phyloP scores from a whole-genome alignment of 176 grass and related monocot genomes.

The Eragrostis curvula region DNA sequence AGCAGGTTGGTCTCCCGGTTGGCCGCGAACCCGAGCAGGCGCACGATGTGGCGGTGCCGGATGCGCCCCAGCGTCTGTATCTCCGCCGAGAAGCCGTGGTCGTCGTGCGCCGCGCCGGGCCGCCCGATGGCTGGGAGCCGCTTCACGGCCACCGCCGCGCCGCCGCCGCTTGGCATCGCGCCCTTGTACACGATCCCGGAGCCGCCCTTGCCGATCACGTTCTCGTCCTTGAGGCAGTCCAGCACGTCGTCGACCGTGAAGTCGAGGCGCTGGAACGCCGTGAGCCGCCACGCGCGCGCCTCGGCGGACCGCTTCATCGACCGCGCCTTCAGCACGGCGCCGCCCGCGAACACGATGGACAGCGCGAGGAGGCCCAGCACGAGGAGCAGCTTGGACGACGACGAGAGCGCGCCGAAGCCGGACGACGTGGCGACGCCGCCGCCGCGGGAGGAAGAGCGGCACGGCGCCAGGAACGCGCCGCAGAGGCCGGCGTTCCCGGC shows the following conservation, averaged over 20 bases:
- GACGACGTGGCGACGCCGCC: conserved; percentile 37
- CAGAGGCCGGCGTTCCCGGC: conserved; percentile 73
- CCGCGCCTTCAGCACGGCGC: conserved; percentile 81
- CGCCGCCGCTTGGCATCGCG: conserved; percentile 57
- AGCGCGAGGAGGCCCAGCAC: conserved; percentile 71
- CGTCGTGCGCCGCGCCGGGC: conserved; percentile 61
- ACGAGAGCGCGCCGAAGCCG: conserved; percentile 46
- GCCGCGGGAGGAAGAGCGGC: conserved; percentile 47
- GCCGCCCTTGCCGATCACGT: conserved; percentile 92
- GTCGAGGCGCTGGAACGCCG: conserved; percentile 88
- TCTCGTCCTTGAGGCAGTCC: conserved; percentile 85
- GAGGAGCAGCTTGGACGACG: conserved; percentile 72
- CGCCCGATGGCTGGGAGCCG: conserved; percentile 72
- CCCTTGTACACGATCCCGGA: conserved; percentile 92
- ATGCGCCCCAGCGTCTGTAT: conserved; percentile 91
- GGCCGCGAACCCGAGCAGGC: conserved; percentile 78
- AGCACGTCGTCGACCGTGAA: conserved; percentile 87
- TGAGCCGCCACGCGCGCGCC: conserved; percentile 77
- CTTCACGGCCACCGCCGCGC: conserved; percentile 78
- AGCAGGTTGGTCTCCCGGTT: conserved; percentile 84
- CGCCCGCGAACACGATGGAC: conserved; percentile 78
- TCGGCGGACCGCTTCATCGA: conserved; percentile 64
- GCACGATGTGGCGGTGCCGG: conserved; percentile 92
- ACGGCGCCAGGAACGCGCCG: conserved; percentile 61
- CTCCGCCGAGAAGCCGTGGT: conserved; percentile 89